A percentile compares a stretch with the other conserved stretches of the same genome.
Conservation (phyloP, 1,139 yeast genomes). For the Yamadazyma atlantica region DNA sequence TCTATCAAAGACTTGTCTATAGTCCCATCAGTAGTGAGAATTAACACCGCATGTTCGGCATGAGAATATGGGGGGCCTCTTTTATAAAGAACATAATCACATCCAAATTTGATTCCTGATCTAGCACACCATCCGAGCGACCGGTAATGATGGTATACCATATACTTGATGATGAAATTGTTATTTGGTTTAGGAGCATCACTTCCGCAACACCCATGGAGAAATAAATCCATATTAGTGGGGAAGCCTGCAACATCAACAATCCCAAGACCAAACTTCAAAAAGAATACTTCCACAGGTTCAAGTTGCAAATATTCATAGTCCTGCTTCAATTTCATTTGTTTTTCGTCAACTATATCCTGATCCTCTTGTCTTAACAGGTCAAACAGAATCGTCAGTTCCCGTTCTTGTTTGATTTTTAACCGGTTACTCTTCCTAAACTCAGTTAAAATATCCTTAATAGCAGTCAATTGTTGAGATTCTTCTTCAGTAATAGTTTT, state of each 20-base stretch:
- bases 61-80: slow-evolving; percentile 96
- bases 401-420: slow-evolving; percentile 15
- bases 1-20: slow-evolving; percentile 52
- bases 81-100: slow-evolving; percentile 75
- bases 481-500: slow-evolving; percentile 26
- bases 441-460: slow-evolving; percentile 25
- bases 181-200: slow-evolving; percentile 25
- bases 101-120: slow-evolving; percentile 88
- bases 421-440: slow-evolving; percentile 19
- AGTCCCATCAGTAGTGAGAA: slow-evolving; percentile 41
- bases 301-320: slow-evolving; percentile 73
- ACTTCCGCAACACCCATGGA: slow-evolving; percentile 17
- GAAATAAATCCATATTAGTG: slow-evolving; percentile 26
- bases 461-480: slow-evolving; percentile 22
- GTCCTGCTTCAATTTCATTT: slow-evolving; percentile 21
- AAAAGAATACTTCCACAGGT: slow-evolving; percentile 74
- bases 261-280: slow-evolving; percentile 51
- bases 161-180: slow-evolving; percentile 54
- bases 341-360: slow-evolving; percentile 35
- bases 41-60: slow-evolving; percentile 76
- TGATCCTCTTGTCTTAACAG: slow-evolving; percentile 30
- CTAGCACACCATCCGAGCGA: slow-evolving; percentile 95
- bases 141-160: slow-evolving; percentile 82
- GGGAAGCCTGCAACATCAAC: slow-evolving; percentile 22
- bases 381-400: slow-evolving; percentile 10